Evolutionary conservation across 129 eudicot genomes (phyloP).

Genomic region (Cynara cardunculus): DNA sequence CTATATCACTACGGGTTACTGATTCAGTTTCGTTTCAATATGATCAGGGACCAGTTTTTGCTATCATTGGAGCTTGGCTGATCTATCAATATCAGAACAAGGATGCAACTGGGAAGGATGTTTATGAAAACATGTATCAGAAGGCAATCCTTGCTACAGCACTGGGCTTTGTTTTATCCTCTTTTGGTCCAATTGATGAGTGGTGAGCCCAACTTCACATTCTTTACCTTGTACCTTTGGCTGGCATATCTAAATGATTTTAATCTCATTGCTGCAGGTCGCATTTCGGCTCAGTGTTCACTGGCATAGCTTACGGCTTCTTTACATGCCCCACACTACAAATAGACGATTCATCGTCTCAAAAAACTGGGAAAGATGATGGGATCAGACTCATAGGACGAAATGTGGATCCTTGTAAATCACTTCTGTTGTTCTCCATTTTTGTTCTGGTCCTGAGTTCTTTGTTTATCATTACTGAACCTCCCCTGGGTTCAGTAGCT

Average conservation of each 20-base stretch:
- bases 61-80: constrained; percentile 85
- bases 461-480: constrained; percentile 49
- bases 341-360: constrained; percentile 41
- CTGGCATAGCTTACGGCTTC: constrained; percentile 69
- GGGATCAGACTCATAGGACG: constrained; percentile 44
- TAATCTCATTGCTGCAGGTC: constrained; percentile 40
- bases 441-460: constrained; percentile 50
- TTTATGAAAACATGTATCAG: constrained; percentile 53
- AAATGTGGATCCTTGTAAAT: constrained; percentile 65
- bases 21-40: background rate
- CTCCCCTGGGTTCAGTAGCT: constrained; percentile 50
- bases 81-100: constrained; percentile 59
- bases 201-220: constrained; percentile 45
- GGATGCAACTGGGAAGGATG: constrained; percentile 37
- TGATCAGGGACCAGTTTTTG: constrained; percentile 73
- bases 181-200: constrained; percentile 83
- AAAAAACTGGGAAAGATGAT: constrained; percentile 44
- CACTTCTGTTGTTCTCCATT: constrained; percentile 50
- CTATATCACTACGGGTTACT: background rate
- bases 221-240: background rate
- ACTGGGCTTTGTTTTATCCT: constrained; percentile 50
- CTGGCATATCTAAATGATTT: background rate
- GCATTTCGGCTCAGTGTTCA: constrained; percentile 59
- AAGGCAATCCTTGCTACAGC: constrained; percentile 66
- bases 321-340: constrained; percentile 55